phyloP scores from a whole-genome alignment of 2,329 filamentous ascomycete genomes.

The Scytalidium sp. region DNA sequence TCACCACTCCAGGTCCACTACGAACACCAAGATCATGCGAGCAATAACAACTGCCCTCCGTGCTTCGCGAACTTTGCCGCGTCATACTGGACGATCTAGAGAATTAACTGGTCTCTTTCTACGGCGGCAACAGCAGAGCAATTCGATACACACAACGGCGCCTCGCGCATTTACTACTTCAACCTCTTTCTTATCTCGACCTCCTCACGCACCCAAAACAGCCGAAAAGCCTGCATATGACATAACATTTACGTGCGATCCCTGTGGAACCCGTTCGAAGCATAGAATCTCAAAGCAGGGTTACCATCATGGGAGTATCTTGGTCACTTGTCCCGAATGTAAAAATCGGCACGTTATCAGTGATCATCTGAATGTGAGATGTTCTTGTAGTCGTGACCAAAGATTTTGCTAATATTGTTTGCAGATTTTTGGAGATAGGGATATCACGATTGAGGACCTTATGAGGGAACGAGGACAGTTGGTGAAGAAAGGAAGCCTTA shows the following conservation, averaged over 20 bases:
- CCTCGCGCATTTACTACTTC: neutral
- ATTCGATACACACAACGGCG: neutral
- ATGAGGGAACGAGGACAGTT: slow-evolving; percentile 72
- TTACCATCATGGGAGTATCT: slow-evolving; percentile 84
- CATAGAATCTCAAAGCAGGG: slow-evolving; percentile 91
- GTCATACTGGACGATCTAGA: neutral
- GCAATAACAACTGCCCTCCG: neutral
- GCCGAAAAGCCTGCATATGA: slow-evolving; percentile 65
- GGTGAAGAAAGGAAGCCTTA: slow-evolving; percentile 68
- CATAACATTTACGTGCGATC: slow-evolving; percentile 89
- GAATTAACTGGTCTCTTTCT: neutral
- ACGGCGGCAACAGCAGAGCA: neutral
- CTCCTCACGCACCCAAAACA: neutral
- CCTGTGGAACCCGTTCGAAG: slow-evolving; percentile 74
- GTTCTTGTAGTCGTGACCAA: neutral
- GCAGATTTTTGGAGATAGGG: slow-evolving; percentile 70
- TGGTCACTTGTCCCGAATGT: slow-evolving; percentile 86
- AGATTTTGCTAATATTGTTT: slow-evolving; percentile 4
- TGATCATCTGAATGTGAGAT: slow-evolving; percentile 70
- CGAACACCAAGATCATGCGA: neutral
- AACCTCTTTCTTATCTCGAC: neutral
- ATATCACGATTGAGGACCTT: slow-evolving; percentile 73
- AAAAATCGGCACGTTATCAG: slow-evolving; percentile 86
- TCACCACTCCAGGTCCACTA: neutral
- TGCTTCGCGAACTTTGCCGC: neutral